Base-by-base conservation (phyloP, 2,329 filamentous ascomycete genomes). In the Alternaria burnsii region DNA sequence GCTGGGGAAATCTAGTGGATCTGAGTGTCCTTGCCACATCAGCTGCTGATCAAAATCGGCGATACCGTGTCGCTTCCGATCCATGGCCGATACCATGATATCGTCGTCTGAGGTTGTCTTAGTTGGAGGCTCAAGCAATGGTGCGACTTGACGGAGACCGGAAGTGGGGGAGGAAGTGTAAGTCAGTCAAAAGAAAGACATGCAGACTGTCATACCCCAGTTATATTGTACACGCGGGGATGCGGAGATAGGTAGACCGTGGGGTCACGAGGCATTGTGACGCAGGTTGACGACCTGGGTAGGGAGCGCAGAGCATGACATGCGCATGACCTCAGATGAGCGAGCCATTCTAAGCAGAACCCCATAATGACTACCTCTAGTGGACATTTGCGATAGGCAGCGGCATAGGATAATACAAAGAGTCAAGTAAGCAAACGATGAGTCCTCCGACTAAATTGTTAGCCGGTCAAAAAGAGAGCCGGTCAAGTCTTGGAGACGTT, bases 321-420 rank as follows among this genome's bases (percentile, higher is more conserved):
- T 43, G 11, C 38, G 9, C 51, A 43, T 53, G 51, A 53, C 40
- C 51, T 43, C 36, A 53, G n/a, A 10, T 41, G 26, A 53, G 38
- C 38, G 18, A 53, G 18, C 38, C 26, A 20, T 12, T 4, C 1
- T 34, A 5, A 53, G 51, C n/a, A 43, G 26, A n/a, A 43, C 38
- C 36, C 38, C 4, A 43, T 14, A 30, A 22, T 38, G 32, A 18
- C 32, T 50, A 24, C 46, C 36, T 38, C 51, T 41, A 20, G 14
- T 7, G 30, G 32, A 20, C 9, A 28, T 18, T 36, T 30, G 26
- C 11, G 16, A 51, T 52, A 18, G 22, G 36, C 16, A 34, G 22
- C 16, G 30, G 36, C 22, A 46, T 9, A n/a, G 12, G 18, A 18
- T 20, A 14, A 22, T 34, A 52, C n/a, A 52, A n/a, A 28, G 12